phyloP scores from a whole-genome alignment of 1,284 basidiomycete species.

The Crocinoboletus sp. region DNA sequence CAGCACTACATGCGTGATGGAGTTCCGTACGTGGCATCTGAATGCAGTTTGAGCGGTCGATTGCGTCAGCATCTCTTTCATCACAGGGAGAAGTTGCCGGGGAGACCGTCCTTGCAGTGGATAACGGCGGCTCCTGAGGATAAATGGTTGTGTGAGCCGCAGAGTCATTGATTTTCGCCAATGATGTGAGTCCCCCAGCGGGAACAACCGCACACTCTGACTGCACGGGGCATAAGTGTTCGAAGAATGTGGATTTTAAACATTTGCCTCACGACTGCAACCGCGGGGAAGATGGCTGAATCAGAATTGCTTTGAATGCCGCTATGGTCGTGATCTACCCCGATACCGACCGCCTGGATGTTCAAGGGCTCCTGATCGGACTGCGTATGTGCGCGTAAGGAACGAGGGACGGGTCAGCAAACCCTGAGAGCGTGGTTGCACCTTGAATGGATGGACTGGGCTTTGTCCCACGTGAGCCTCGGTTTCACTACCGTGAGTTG shows the following conservation, averaged over 20 bases:
- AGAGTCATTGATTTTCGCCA: neutral
- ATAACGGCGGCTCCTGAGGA: neutral
- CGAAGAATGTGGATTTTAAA: neutral
- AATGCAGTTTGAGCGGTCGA: neutral
- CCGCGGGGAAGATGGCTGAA: neutral
- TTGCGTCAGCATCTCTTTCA: neutral
- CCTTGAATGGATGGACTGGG: slow-evolving; percentile 2
- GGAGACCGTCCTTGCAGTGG: neutral
- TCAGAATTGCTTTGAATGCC: neutral
- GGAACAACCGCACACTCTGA: neutral
- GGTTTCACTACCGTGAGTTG: neutral
- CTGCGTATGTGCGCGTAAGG: slow-evolving; percentile 25
- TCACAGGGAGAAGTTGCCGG: neutral
- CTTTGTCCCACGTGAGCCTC: neutral
- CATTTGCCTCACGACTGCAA: slow-evolving; percentile 12
- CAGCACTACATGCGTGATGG: neutral
- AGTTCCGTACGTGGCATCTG: neutral
- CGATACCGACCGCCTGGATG: neutral
- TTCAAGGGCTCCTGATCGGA: slow-evolving; percentile 1
- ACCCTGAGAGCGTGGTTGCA: slow-evolving; percentile 1
- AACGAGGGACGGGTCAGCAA: neutral
- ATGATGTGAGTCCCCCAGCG: neutral
- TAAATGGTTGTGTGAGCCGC: neutral
- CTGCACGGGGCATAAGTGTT: slow-evolving; percentile 11
- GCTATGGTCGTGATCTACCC: neutral